Base-by-base conservation (phyloP, 257 asterid species). In the Fraxinus americana region DNA sequence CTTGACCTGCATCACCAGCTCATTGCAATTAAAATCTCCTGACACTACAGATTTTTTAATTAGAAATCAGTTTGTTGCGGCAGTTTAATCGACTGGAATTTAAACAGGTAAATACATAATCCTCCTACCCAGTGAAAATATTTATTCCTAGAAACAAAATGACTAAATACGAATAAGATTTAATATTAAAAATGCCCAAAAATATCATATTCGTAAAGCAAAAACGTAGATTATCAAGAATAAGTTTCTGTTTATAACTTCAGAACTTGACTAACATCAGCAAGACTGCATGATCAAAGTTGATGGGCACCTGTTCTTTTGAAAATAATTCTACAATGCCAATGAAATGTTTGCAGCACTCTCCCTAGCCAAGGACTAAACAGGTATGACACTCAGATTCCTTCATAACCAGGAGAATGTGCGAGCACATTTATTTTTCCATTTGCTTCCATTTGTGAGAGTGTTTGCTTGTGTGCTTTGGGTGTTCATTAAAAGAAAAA, bases 1-100 rank as follows among this genome's bases (percentile, higher is more conserved):
- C 84, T 93, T 95, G 7, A 93, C 98, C 99, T 95, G 94, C 88
- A 88, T 77, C 68, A 21, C 35, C 68, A 61, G 34, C 14, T 23
- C 34, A 23, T 61, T 23, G 68, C 34, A 23, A 13, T 21, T 21
- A 9, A 61, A 30, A 25, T 21, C 32, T 69, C 5, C 69, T 2
- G 2, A 7, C 39, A 36, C 39, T 13, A 25, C 41, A 29, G n/a
- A 43, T 4, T n/a, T n/a, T 57, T 19, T 17, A 57, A 17, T 25
- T n/a, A 25, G 12, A 57, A 19, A 57, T 57, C 12, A 19, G 8
- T 16, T 10, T 57, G 12, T 57, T 17, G 66, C 2, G 27, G 66
- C 59, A 57, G 67, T 59, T 59, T 23, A 39, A 70, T n/a, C 3
- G 34, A 39, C 45, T 39, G 45, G 45, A 39, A 39, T 39, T 39